Conservation (phyloP, 2,329 filamentous ascomycete species). For the Nigrospora sphaerica region DNA sequence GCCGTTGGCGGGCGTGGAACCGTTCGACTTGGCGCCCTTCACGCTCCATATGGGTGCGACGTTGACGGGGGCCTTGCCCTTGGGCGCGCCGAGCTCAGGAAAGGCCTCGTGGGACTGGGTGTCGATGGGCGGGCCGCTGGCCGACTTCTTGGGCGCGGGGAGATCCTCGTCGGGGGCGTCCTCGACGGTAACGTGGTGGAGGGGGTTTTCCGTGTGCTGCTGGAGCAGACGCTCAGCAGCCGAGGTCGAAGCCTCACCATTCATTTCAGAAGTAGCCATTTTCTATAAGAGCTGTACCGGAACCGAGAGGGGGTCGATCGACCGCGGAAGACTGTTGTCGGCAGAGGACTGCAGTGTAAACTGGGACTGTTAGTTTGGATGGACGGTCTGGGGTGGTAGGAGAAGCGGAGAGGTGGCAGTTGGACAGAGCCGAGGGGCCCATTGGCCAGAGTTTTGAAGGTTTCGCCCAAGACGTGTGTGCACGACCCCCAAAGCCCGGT, state of each 20-base stretch:
- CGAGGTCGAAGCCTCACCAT: conserved; percentile 35
- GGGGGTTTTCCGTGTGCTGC: conserved; percentile 47
- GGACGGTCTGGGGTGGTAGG: too few species aligned
- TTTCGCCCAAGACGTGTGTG: too few species aligned
- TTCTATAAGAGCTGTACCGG: conserved; percentile 9
- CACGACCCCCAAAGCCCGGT: too few species aligned
- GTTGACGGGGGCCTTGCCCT: conserved; percentile 54
- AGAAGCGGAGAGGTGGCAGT: too few species aligned
- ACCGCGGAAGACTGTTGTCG: conserved; percentile 4
- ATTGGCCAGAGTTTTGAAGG: too few species aligned
- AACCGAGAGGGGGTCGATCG: conserved; percentile 9
- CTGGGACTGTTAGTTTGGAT: too few species aligned
- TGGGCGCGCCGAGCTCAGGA: conserved; percentile 72
- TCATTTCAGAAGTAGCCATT: conserved; percentile 35
- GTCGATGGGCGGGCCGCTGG: conserved; percentile 55
- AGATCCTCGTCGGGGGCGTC: conserved; percentile 77
- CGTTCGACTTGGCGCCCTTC: conserved; percentile 44
- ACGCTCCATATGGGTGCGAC: conserved; percentile 71
- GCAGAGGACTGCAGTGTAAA: too few species aligned
- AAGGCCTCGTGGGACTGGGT: conserved; percentile 87
- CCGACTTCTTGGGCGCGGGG: conserved; percentile 28
- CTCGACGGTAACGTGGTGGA: conserved; percentile 65
- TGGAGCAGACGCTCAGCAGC: conserved; percentile 57
- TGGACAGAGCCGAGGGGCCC: too few species aligned
- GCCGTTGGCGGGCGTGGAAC: conserved; percentile 43